These are phyloP conservation scores for Myxozyma geophila DNA, from an alignment of 805 yeast genomes.

Conservation along the genomic window DNA sequence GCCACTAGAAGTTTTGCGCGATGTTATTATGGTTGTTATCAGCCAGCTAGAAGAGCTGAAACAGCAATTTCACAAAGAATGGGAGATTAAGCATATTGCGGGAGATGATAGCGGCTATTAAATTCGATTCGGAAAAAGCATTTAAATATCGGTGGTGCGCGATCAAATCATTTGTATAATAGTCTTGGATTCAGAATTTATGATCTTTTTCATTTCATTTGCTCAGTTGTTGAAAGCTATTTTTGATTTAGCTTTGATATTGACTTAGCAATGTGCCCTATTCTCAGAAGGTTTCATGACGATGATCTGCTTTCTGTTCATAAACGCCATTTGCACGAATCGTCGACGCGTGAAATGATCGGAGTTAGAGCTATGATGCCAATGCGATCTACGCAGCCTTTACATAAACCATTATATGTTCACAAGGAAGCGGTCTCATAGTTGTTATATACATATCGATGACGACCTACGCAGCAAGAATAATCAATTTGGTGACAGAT, in stretches of 20 bases:
- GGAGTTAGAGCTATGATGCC: no score
- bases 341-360: no score
- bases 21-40: constrained; percentile 85
- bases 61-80: constrained; percentile 84
- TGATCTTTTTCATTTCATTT: not conserved
- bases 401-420: no score
- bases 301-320: no score
- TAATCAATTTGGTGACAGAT: no score
- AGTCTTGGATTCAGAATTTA: not conserved
- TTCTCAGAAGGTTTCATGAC: no score
- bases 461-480: no score
- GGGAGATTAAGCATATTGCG: constrained; percentile 68
- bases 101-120: constrained; percentile 4
- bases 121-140: not conserved
- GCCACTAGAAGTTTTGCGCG: constrained; percentile 86
- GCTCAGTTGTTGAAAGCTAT: not conserved
- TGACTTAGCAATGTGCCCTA: no score
- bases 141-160: not conserved
- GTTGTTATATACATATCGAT: no score
- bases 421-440: no score
- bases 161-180: constrained; percentile 5
- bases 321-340: no score
- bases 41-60: constrained; percentile 74
- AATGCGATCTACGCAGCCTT: no score
- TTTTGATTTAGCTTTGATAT: not conserved